phyloP scores from a whole-genome alignment of 2,329 filamentous ascomycete species.

The Colletotrichum lindemuthianum region DNA sequence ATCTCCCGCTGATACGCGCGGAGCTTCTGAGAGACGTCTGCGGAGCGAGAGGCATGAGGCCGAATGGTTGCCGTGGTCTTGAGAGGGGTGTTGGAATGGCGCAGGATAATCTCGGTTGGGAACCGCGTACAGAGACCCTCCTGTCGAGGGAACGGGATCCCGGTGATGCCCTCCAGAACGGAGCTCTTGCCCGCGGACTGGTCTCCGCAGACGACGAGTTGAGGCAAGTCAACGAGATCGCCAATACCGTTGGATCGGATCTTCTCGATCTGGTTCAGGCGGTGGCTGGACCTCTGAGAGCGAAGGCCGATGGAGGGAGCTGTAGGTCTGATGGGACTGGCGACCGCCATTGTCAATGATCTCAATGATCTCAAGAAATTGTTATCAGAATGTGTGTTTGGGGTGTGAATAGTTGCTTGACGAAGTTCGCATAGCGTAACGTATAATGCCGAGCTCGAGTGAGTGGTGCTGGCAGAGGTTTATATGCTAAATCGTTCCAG shows the following conservation, averaged over 20 bases:
- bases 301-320: not conserved
- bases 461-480: too few species aligned
- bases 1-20: slow-evolving; percentile 22
- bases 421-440: not conserved
- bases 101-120: slow-evolving; percentile 63
- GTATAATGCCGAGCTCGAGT: not conserved
- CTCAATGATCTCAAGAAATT: not conserved
- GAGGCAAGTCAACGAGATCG: slow-evolving; percentile 51
- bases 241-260: slow-evolving; percentile 48
- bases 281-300: slow-evolving; percentile 29
- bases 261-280: slow-evolving; percentile 49
- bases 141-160: slow-evolving; percentile 63
- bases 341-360: slow-evolving; percentile 7
- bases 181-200: slow-evolving; percentile 67
- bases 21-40: not conserved
- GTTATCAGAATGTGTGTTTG: not conserved
- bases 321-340: not conserved
- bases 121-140: slow-evolving; percentile 65
- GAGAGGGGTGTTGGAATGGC: slow-evolving; percentile 39
- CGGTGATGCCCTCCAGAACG: slow-evolving; percentile 65
- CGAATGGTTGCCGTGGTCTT: slow-evolving; percentile 21
- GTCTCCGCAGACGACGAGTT: slow-evolving; percentile 65
- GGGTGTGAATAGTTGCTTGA: not conserved
- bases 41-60: slow-evolving; percentile 14
- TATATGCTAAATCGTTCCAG: too few species aligned